phyloP scores from a whole-genome alignment of 768 basidiomycete genomes.

The Cystobasidium onofrii region DNA sequence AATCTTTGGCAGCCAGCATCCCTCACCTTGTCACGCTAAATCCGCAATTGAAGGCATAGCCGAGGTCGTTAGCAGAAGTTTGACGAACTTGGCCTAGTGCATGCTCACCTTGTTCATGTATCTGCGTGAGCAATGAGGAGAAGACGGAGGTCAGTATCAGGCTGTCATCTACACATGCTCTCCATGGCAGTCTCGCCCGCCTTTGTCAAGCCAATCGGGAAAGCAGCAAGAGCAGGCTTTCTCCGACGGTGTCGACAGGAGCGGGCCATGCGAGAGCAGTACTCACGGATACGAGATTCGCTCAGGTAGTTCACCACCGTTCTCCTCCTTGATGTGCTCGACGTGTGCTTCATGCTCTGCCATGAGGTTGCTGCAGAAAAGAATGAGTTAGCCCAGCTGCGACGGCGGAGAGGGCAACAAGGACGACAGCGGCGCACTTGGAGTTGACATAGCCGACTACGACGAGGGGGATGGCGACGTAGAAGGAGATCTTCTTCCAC shows the following conservation, averaged over 20 bases:
- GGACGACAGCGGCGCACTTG: neutral
- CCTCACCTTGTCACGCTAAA: conserved; percentile 21
- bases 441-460: conserved; percentile 15
- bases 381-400: too few relatives aligned
- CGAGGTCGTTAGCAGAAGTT: neutral
- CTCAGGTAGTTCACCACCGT: conserved; percentile 40
- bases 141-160: neutral
- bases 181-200: neutral
- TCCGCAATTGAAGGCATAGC: neutral
- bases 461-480: conserved; percentile 25
- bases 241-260: too few relatives aligned
- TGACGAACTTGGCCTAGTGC: too few relatives aligned
- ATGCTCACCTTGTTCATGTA: conserved; percentile 33
- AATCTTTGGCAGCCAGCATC: neutral
- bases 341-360: conserved; percentile 39
- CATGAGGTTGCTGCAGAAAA: conserved; percentile 11
- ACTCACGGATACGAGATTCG: conserved; percentile 36
- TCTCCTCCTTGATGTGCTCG: conserved; percentile 40
- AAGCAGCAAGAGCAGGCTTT: neutral
- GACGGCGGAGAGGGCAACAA: neutral
- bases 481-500: conserved; percentile 26
- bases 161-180: neutral
- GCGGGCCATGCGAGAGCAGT: neutral
- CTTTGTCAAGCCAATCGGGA: neutral
- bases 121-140: neutral